Evolutionary conservation across 495 filamentous ascomycete species (phyloP).

Genomic region (Penicillium arizonense): DNA sequence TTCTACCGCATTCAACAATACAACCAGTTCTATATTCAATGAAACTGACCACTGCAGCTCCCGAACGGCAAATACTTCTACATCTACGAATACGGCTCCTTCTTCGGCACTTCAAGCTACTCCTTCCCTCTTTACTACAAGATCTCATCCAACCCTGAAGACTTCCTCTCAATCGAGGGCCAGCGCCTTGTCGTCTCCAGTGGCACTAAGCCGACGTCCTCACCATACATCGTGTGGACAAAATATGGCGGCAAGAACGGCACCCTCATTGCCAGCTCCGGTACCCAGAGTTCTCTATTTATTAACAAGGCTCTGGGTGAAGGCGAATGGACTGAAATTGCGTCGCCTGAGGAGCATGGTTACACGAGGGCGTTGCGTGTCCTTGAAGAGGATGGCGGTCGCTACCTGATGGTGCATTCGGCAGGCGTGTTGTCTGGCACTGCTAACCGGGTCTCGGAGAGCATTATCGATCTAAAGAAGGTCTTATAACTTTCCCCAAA

Average conservation of each 20-base stretch:
- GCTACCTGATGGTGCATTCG: slow-evolving; percentile 25
- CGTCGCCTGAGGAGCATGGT: slow-evolving; percentile 42
- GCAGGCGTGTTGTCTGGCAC: slow-evolving; percentile 25
- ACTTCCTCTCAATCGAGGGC: slow-evolving; percentile 45
- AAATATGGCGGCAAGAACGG: slow-evolving; percentile 54
- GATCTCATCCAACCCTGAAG: slow-evolving; percentile 49
- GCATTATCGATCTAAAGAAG: slow-evolving; percentile 28
- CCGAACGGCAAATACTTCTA: slow-evolving; percentile 61
- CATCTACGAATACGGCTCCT: slow-evolving; percentile 62
- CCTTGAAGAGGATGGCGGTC: slow-evolving; percentile 28
- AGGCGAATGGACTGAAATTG: slow-evolving; percentile 53
- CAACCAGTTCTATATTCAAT: background rate
- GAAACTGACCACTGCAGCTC: slow-evolving; percentile 31
- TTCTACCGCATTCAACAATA: background rate
- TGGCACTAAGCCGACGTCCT: slow-evolving; percentile 50
- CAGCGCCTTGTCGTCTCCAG: slow-evolving; percentile 44
- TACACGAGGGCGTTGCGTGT: slow-evolving; percentile 54
- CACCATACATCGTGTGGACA: slow-evolving; percentile 56
- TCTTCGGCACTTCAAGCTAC: slow-evolving; percentile 35
- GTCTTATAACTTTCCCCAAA: background rate
- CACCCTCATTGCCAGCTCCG: slow-evolving; percentile 56
- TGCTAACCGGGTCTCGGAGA: slow-evolving; percentile 30
- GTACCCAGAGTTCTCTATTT: slow-evolving; percentile 52
- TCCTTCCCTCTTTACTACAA: slow-evolving; percentile 60
- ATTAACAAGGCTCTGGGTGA: slow-evolving; percentile 56